Percentiles rank a stretch among this genome's conserved stretches.
Conservation (phyloP, 441 rosid species). For the Arabidopsis lyrata region DNA sequence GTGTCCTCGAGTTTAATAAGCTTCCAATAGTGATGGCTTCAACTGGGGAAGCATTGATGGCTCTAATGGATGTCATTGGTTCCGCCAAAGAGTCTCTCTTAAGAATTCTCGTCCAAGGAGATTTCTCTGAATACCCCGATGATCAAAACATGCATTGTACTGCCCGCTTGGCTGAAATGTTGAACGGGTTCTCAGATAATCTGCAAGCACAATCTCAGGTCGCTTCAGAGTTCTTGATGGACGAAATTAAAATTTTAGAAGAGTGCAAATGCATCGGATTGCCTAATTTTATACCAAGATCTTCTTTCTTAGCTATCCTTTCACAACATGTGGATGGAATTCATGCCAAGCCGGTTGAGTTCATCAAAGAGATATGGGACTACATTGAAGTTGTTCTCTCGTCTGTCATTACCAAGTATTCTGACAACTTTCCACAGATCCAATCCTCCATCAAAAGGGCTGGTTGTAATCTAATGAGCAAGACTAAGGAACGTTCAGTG, state of each 20-base stretch:
- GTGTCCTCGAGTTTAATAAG: constrained; percentile 28
- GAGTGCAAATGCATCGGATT: constrained; percentile 32
- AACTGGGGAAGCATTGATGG: constrained; percentile 39
- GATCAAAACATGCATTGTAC: constrained; percentile 32
- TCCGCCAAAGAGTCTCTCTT: constrained; percentile 18
- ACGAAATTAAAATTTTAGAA: constrained; percentile 18
- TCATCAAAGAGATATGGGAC: constrained; percentile 24
- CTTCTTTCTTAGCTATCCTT: constrained; percentile 15
- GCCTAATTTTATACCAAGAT: constrained; percentile 24
- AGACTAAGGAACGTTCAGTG: constrained; percentile 25
- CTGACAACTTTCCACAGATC: constrained; percentile 40
- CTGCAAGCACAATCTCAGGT: background rate
- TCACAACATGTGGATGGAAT: constrained; percentile 4
- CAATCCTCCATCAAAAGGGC: constrained; percentile 36
- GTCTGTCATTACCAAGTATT: background rate
- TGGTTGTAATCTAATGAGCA: constrained; percentile 11
- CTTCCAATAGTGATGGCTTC: constrained; percentile 41
- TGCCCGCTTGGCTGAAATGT: constrained; percentile 32
- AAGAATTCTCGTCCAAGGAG: constrained; percentile 33
- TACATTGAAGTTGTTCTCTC: constrained; percentile 7
- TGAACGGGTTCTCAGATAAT: background rate
- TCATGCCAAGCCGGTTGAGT: background rate
- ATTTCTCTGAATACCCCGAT: constrained; percentile 13
- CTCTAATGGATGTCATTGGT: constrained; percentile 39
- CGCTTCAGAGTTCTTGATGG: constrained; percentile 1